Evolutionary conservation across 2,329 filamentous ascomycete genomes (phyloP).

Genomic region (Cercospora berteroae): DNA sequence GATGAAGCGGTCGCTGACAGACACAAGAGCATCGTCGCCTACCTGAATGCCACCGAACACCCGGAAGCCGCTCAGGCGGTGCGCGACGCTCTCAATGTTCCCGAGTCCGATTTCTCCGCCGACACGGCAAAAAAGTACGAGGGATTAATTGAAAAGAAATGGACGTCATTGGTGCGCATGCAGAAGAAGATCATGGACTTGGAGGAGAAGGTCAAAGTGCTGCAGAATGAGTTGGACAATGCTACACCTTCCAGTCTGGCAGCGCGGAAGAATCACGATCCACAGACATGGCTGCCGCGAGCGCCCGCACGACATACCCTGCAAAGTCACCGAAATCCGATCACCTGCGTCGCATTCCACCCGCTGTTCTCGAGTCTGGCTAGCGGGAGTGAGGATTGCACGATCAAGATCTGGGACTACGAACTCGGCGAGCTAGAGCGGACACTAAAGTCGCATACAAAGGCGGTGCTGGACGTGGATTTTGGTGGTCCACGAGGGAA

Average conservation of each 20-base stretch:
- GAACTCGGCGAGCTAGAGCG: slow-evolving; percentile 86
- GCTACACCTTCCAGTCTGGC: slow-evolving; percentile 72
- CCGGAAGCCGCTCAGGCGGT: slow-evolving; percentile 67
- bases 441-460: slow-evolving; percentile 90
- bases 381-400: slow-evolving; percentile 86
- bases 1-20: slow-evolving; percentile 49
- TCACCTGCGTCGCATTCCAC: slow-evolving; percentile 89
- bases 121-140: slow-evolving; percentile 91
- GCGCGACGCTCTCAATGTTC: slow-evolving; percentile 72
- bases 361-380: slow-evolving; percentile 87
- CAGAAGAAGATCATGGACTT: slow-evolving; percentile 99
- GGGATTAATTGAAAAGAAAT: slow-evolving; percentile 93
- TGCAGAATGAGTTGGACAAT: slow-evolving; percentile 82
- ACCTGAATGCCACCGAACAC: slow-evolving; percentile 72
- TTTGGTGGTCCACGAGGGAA: slow-evolving; percentile 81
- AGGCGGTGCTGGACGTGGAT: slow-evolving; percentile 82
- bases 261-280: slow-evolving; percentile 77
- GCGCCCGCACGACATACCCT: slow-evolving; percentile 77
- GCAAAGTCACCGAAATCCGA: slow-evolving; percentile 74
- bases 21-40: slow-evolving; percentile 91
- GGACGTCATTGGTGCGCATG: slow-evolving; percentile 90
- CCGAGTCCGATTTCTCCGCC: slow-evolving; percentile 68
- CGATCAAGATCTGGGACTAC: slow-evolving; percentile 98
- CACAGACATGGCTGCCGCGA: slow-evolving; percentile 80
- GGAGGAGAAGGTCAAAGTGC: slow-evolving; percentile 67